These are phyloP conservation scores for Trichoderma erinaceum DNA, from an alignment of 495 filamentous ascomycete species.

Conservation along the genomic window DNA sequence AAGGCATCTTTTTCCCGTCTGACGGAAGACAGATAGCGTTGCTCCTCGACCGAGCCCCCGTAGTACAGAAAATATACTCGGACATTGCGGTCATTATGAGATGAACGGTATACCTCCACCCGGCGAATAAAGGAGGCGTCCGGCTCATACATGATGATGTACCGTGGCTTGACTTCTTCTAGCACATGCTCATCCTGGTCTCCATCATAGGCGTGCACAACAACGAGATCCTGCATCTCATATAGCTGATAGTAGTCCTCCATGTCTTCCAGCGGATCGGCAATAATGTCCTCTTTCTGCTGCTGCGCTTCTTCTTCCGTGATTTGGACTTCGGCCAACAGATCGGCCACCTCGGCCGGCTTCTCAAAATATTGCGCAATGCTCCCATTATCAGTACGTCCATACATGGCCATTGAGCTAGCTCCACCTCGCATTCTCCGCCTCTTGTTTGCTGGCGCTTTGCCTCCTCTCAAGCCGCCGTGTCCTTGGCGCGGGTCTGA, in stretches of 20 bases:
- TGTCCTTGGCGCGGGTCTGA: slow-evolving; percentile 42
- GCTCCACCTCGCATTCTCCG: slow-evolving; percentile 83
- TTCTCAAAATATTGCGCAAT: slow-evolving; percentile 47
- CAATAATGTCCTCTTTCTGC: slow-evolving; percentile 69
- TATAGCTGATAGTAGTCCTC: slow-evolving; percentile 90
- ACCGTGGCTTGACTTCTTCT: slow-evolving; percentile 85
- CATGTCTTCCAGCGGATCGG: slow-evolving; percentile 81
- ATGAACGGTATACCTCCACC: slow-evolving; percentile 92
- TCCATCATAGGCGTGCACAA: slow-evolving; percentile 84
- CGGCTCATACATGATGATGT: slow-evolving; percentile 98
- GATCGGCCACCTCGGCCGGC: slow-evolving; percentile 44
- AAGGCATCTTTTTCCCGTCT: slow-evolving; percentile 93
- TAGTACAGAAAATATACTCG: slow-evolving; percentile 96
- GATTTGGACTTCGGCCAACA: slow-evolving; percentile 62
- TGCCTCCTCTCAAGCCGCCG: slow-evolving; percentile 23
- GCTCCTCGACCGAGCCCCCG: slow-evolving; percentile 89
- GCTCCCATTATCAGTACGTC: slow-evolving; percentile 42
- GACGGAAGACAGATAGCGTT: slow-evolving; percentile 83
- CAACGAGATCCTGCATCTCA: slow-evolving; percentile 81
- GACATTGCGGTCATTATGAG: slow-evolving; percentile 81
- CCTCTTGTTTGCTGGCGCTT: slow-evolving; percentile 76
- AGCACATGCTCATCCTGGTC: slow-evolving; percentile 95
- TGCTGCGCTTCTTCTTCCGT: slow-evolving; percentile 66
- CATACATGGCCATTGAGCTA: slow-evolving; percentile 43
- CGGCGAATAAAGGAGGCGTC: slow-evolving; percentile 92